phyloP scores from a whole-genome alignment of 75 land plant genomes.

The Larix kaempferi region DNA sequence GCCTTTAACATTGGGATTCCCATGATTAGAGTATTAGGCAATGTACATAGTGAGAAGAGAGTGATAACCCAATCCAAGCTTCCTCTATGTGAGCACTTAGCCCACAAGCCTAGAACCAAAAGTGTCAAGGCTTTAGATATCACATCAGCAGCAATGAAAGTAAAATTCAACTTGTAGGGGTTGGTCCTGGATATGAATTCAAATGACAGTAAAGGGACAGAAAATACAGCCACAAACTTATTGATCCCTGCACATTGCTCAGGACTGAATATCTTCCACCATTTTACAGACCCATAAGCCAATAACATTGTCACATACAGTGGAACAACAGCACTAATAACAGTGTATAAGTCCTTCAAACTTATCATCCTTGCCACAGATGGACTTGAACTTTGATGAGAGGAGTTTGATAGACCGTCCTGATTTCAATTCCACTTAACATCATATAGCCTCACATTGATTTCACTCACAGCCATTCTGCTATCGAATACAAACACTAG shows the following conservation, averaged over 20 bases:
- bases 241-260: conserved; percentile 54
- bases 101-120: conserved; percentile 29
- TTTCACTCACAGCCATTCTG: too few species aligned
- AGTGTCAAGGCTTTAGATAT: conserved; percentile 31
- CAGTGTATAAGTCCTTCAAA: conserved; percentile 34
- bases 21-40: conserved; percentile 79
- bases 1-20: conserved; percentile 64
- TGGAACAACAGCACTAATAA: conserved; percentile 49
- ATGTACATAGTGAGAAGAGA: conserved; percentile 51
- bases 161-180: conserved; percentile 42
- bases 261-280: conserved; percentile 48
- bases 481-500: too few species aligned
- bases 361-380: conserved; percentile 29
- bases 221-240: conserved; percentile 50
- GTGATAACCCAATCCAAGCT: conserved; percentile 73
- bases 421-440: too few species aligned
- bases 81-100: conserved; percentile 26
- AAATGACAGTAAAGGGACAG: conserved; percentile 57
- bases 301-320: conserved; percentile 50
- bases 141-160: conserved; percentile 45
- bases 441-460: too few species aligned
- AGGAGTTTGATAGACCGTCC: too few species aligned
- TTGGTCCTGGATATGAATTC: conserved; percentile 43
- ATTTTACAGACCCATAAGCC: conserved; percentile 53
- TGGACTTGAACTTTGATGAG: not conserved